These are phyloP conservation scores for Seiridium unicorne DNA, from an alignment of 2,329 filamentous ascomycete species.

Conservation along the genomic window DNA sequence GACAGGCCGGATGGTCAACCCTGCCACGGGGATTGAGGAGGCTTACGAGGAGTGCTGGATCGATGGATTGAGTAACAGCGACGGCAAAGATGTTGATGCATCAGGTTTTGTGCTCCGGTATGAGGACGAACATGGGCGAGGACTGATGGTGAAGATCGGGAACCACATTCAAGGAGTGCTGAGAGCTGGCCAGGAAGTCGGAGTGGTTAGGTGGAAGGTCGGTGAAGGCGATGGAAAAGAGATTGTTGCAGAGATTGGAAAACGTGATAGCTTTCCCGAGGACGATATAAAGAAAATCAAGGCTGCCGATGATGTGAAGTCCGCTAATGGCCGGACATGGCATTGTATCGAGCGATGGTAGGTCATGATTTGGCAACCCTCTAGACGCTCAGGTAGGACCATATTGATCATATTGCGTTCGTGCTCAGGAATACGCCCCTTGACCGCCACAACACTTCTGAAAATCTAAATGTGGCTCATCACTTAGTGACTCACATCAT, in stretches of 20 bases:
- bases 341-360: background rate
- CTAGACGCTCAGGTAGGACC: too few species aligned
- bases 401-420: too few species aligned
- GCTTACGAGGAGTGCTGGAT: conserved; percentile 12
- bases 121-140: background rate
- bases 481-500: too few species aligned
- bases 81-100: background rate
- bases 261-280: background rate
- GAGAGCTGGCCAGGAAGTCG: background rate
- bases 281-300: background rate
- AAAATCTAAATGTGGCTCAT: too few species aligned
- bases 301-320: background rate
- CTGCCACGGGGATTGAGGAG: conserved; percentile 39
- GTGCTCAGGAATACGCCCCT: too few species aligned
- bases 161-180: conserved; percentile 2
- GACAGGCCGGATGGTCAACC: conserved; percentile 59
- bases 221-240: background rate
- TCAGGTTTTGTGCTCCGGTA: conserved; percentile 7
- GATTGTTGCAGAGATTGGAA: background rate
- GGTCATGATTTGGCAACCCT: background rate
- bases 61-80: background rate
- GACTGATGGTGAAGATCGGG: conserved; percentile 5
- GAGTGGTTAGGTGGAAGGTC: background rate
- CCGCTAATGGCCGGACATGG: background rate
- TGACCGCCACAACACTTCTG: too few species aligned